These are phyloP conservation scores for Silene conica DNA, from an alignment of 148 eudicot genomes.

Conservation along the genomic window DNA sequence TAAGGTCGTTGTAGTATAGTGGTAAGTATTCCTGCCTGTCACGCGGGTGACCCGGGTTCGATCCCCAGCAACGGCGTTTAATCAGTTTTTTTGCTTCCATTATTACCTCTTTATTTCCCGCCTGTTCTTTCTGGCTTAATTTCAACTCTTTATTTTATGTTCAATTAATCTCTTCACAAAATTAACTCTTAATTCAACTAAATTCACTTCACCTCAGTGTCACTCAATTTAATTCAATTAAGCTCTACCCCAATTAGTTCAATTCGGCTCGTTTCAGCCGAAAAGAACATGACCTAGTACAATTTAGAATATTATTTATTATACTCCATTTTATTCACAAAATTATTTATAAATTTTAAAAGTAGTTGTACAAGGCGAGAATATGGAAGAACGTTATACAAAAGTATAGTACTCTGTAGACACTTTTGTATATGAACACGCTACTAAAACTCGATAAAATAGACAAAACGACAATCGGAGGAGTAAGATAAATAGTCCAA, in stretches of 20 bases:
- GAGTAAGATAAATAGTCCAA: background rate
- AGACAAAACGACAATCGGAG: background rate
- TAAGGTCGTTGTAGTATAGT: constrained; percentile 89
- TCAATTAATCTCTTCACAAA: too few relatives aligned
- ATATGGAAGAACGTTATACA: background rate
- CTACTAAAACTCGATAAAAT: background rate
- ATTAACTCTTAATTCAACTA: too few relatives aligned
- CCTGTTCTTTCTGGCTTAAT: too few relatives aligned
- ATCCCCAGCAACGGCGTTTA: constrained; percentile 91
- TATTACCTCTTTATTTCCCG: too few relatives aligned
- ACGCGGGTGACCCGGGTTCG: constrained; percentile 99
- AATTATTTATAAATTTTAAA: background rate
- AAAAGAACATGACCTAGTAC: too few relatives aligned
- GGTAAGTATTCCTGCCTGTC: constrained; percentile 99
- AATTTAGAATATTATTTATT: too few relatives aligned
- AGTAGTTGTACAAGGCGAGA: background rate
- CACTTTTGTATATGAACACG: background rate
- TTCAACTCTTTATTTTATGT: too few relatives aligned
- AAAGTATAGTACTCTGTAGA: background rate
- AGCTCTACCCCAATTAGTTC: too few relatives aligned
- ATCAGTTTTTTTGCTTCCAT: too few relatives aligned
- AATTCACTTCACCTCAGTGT: too few relatives aligned
- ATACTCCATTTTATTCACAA: background rate
- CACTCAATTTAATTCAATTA: too few relatives aligned
- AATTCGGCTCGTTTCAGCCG: too few relatives aligned